Evolutionary conservation across 257 asterid genomes (phyloP).

Genomic region (Solanum gracilifrons): DNA sequence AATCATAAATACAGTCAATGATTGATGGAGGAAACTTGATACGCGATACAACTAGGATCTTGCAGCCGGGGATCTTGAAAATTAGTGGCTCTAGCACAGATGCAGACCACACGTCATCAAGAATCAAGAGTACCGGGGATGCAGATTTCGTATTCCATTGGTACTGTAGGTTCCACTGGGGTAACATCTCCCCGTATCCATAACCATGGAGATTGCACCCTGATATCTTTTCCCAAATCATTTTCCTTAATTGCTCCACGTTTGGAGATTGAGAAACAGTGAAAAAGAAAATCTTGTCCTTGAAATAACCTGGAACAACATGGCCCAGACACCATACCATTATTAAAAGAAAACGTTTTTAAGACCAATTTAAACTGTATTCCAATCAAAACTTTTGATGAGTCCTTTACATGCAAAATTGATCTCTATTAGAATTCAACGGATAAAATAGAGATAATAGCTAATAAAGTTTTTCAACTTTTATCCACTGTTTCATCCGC

Average conservation of each 20-base stretch:
- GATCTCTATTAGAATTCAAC: not conserved
- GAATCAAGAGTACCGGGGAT: constrained; percentile 38
- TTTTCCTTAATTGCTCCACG: constrained; percentile 56
- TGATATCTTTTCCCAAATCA: constrained; percentile 50
- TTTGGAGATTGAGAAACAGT: constrained; percentile 91
- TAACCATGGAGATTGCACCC: constrained; percentile 18
- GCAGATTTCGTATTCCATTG: constrained; percentile 13
- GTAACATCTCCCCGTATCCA: constrained; percentile 16
- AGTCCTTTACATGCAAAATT: not conserved
- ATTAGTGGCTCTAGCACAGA: constrained; percentile 56
- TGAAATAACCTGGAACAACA: constrained; percentile 53
- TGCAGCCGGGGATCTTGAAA: constrained; percentile 59
- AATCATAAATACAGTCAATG: constrained; percentile 44
- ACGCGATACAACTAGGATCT: constrained; percentile 69
- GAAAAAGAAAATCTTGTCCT: constrained; percentile 44
- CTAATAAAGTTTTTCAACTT: not conserved
- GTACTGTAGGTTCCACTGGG: constrained; percentile 20
- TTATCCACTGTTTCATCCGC: not conserved
- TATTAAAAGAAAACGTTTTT: not conserved
- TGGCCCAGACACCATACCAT: not conserved
- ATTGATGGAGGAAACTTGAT: constrained; percentile 53
- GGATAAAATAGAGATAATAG: not conserved
- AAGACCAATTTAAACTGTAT: not conserved
- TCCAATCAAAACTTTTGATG: not conserved
- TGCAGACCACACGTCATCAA: constrained; percentile 87